Percentiles rank a stretch among this genome's conserved stretches.
These are phyloP conservation scores for Delonix regia DNA, from an alignment of 306 rosid genomes.

Conservation along the genomic window DNA sequence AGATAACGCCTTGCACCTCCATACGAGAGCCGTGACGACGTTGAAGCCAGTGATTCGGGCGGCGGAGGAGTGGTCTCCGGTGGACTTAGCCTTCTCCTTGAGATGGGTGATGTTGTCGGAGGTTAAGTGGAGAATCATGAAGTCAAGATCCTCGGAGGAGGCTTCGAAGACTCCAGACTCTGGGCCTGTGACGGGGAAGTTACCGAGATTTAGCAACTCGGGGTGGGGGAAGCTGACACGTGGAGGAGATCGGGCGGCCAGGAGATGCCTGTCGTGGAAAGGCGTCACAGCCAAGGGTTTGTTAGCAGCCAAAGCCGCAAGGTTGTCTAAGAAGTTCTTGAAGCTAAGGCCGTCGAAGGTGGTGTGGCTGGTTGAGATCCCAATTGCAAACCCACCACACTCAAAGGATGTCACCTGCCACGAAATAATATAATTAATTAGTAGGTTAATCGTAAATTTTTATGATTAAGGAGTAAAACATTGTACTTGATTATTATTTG, in stretches of 20 bases:
- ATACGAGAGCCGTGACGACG: conserved; percentile 59
- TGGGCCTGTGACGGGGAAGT: background rate
- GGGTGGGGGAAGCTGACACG: conserved; percentile 64
- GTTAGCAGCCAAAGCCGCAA: conserved; percentile 63
- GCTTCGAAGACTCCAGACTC: conserved; percentile 53
- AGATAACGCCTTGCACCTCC: conserved; percentile 76
- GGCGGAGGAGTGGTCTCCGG: background rate
- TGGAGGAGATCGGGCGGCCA: conserved; percentile 84
- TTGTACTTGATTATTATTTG: too few relatives aligned
- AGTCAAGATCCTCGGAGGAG: conserved; percentile 54
- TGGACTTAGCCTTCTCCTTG: conserved; percentile 53
- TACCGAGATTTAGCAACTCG: conserved; percentile 50
- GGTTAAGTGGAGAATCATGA: conserved; percentile 54
- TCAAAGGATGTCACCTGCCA: conserved; percentile 65
- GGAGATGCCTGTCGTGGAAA: conserved; percentile 57
- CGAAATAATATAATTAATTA: background rate
- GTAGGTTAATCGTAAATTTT: background rate
- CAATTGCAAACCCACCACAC: conserved; percentile 76
- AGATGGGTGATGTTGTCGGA: conserved; percentile 42
- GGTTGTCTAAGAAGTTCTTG: conserved; percentile 62
- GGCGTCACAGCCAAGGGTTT: conserved; percentile 52
- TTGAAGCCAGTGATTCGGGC: conserved; percentile 50
- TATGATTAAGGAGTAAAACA: too few relatives aligned
- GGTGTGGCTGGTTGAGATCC: conserved; percentile 58
- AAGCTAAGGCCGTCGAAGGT: conserved; percentile 70